phyloP scores from a whole-genome alignment of 2,329 filamentous ascomycete species.

The Alternaria ethzedia region DNA sequence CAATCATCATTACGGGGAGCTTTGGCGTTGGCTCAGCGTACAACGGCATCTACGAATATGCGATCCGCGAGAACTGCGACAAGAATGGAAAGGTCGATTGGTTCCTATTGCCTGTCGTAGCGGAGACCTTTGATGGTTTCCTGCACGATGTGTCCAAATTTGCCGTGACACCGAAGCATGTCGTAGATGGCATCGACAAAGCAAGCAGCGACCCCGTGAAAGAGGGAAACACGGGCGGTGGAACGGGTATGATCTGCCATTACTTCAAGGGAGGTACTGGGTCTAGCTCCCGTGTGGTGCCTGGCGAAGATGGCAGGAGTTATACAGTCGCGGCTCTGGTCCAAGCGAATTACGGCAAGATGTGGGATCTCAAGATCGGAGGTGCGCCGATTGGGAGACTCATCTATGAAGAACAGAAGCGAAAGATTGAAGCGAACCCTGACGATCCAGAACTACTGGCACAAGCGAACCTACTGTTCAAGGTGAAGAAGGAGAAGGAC shows the following conservation, averaged over 20 bases:
- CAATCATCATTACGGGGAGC: conserved; percentile 66
- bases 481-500: conserved; percentile 49
- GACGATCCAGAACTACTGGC: conserved; percentile 33
- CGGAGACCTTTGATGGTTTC: conserved; percentile 69
- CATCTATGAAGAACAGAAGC: conserved; percentile 56
- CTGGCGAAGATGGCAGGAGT: conserved; percentile 34
- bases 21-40: conserved; percentile 65
- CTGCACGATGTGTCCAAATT: conserved; percentile 65
- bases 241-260: conserved; percentile 72
- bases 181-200: conserved; percentile 61
- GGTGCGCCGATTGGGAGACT: conserved; percentile 68
- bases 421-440: conserved; percentile 41
- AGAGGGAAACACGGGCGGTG: conserved; percentile 70
- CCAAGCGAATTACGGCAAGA: conserved; percentile 69
- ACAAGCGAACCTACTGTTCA: conserved; percentile 38
- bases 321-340: conserved; percentile 69
- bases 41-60: conserved; percentile 65
- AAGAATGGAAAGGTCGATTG: conserved; percentile 55
- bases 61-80: conserved; percentile 54
- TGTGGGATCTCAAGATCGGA: conserved; percentile 63
- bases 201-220: conserved; percentile 60
- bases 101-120: conserved; percentile 64
- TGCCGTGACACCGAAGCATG: conserved; percentile 60
- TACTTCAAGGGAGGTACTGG: conserved; percentile 72
- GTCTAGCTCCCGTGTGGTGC: conserved; percentile 63